Base-by-base conservation (phyloP, 345 rosid genomes). In the Bretschneidera sinensis region DNA sequence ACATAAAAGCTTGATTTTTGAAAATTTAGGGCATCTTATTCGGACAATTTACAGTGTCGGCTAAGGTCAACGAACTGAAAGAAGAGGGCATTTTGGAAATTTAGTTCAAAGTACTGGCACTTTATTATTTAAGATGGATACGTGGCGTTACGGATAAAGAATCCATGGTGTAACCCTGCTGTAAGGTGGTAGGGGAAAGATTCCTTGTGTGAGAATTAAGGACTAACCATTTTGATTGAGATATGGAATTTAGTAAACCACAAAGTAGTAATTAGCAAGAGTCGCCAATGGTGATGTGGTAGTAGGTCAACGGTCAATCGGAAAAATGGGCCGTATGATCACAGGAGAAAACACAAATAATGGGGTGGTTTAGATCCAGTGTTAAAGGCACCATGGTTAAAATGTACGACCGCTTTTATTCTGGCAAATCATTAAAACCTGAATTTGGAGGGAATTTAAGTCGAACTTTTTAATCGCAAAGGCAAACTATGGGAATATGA, bases 1-100 rank as follows among this genome's bases (percentile, higher is more conserved):
- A 72, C 74, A 64, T 49, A 5, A 19, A 34, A 43, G 22, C 54
- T 51, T 14, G 15, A 39, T 39, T 39, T 31, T 39, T 11, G 15
- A 39, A 39, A 39, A 39, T 39, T 5, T 39, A 39, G 15, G 15
- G 6, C 16, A 5, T 14, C 11, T 5, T 11, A 39, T 39, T 39
- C 45, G 10, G 45, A 39, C 45, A 39, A 5, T 39, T 4, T 31
- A 4, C 35, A 31, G 9, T 31, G 35, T 4, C 6, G 45, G 4
- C 45, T 1, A 39, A 39, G 45, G 45, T 39, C 45, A 39, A 28
- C 33, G 33, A 8, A 3, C 33, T 28, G 3, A 28, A 28, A 28
- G 3, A 8, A 28, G 8, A 8, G 3, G 33, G 33, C 33, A 8
- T 39, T 39, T 39, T 39, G 16, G 45, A 39, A 39, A 39, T 39